Percentiles rank a stretch among this genome's conserved stretches.
Conservation (phyloP, 495 filamentous ascomycete species). For the Gamarada debralockiae region DNA sequence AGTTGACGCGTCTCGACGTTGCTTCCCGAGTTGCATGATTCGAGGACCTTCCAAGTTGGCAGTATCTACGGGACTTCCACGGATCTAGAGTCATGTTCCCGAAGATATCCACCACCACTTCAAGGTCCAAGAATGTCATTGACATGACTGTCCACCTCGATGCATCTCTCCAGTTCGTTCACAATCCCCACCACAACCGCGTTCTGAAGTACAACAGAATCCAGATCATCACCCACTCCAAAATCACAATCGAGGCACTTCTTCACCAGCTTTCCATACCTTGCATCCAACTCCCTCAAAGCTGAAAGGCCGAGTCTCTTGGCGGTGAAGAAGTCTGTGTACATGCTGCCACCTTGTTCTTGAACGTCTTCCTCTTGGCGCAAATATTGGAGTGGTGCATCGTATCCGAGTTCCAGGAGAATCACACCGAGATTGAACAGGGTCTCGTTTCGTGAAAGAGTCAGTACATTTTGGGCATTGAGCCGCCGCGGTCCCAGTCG, state of each 20-base stretch:
- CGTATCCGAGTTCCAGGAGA: constrained; percentile 29
- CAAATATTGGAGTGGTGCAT: constrained; percentile 17
- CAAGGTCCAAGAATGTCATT: no score
- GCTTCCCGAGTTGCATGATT: no score
- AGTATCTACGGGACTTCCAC: no score
- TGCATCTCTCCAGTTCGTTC: neutral
- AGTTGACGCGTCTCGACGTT: no score
- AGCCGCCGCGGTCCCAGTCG: no score
- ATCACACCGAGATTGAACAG: constrained; percentile 30
- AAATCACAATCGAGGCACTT: neutral
- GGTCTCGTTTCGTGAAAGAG: no score
- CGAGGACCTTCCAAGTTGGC: no score
- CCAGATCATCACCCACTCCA: neutral
- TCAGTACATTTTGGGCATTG: no score
- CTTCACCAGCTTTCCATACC: neutral
- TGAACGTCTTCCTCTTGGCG: neutral
- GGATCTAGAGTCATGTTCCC: no score
- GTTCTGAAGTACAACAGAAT: neutral
- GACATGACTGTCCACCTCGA: neutral
- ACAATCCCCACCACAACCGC: neutral
- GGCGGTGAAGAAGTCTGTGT: constrained; percentile 29
- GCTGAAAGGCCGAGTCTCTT: neutral
- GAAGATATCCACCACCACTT: no score
- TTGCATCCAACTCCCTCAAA: neutral
- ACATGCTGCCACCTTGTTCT: constrained; percentile 7